Evolutionary conservation across 208 protist species (phyloP), one percentile per base, ranked within the genome.

Genomic region (Acanthamoeba sp.): DNA sequence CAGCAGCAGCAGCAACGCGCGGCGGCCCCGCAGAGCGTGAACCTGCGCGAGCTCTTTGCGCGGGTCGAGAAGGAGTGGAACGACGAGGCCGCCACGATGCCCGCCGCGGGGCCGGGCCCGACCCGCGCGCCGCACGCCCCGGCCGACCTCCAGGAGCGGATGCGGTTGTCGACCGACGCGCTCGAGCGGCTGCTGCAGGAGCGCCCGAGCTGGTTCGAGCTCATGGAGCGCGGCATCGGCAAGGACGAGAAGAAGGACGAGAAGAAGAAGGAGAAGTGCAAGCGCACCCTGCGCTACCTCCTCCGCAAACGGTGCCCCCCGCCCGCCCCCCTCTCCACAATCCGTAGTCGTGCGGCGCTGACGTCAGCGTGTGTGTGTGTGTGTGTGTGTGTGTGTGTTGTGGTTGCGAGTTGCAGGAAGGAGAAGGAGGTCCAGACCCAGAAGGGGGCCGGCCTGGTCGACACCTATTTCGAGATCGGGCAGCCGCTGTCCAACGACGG

Each of bases 381-480:
- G 42, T 48, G 3, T 48, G 42, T 48, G 3, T 48, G 42, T 50
- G 1, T 50, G 45, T 50, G 45, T 50, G 45, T 1, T 14, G 45
- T 27, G n/a, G n/a, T n/a, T n/a, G n/a, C n/a, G n/a, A n/a, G n/a
- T n/a, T n/a, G 12, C 59, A 69, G 59, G 34, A 89, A 89, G 34
- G 82, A 89, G 82, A 89, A 89, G 55, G 82, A 89, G 24, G 45
- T 66, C n/a, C 82, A 89, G 50, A 89, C 48, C 4, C 50, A 66
- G 34, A 89, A 89, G 82, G 82, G 82, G 20, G 82, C 82, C 16
- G 82, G 82, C n/a, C 32, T 89, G 14, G 45, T 89, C 48, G 82
- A 89, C 55, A 45, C 82, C 42, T 89, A 89, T 89, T 89, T 89
- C 24, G 82, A 89, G 22, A 89, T 89, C 34, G 82, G 82, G 6